Conservation (phyloP, 306 rosid species). For the Parietaria judaica region DNA sequence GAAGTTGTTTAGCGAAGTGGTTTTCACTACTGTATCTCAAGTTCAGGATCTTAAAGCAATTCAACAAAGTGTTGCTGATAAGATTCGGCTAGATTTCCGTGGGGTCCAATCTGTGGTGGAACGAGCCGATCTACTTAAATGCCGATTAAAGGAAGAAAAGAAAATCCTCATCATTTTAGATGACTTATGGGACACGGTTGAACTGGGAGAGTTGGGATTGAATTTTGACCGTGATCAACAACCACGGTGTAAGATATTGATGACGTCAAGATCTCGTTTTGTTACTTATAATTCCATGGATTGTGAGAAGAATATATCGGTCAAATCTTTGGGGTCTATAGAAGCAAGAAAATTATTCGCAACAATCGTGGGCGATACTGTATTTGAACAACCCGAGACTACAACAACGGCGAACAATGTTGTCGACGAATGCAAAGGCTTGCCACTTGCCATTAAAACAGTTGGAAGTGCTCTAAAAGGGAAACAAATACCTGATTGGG, state of each 20-base stretch:
- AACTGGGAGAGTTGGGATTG: constrained; percentile 16
- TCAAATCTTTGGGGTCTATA: constrained; percentile 5
- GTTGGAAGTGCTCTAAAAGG: constrained; percentile 19
- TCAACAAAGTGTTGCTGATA: background rate
- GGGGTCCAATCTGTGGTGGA: background rate
- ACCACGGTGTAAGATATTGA: constrained; percentile 2
- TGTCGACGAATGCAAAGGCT: constrained; percentile 19
- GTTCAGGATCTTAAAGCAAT: background rate
- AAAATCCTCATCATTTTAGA: background rate
- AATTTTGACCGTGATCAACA: constrained; percentile 10
- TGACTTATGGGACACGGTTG: background rate
- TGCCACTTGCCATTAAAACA: constrained; percentile 18
- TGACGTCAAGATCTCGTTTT: constrained; percentile 15
- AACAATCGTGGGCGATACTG: background rate
- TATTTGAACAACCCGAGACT: background rate
- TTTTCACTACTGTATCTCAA: background rate
- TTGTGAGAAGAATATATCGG: background rate
- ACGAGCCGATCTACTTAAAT: background rate
- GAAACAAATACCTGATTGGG: constrained; percentile 21
- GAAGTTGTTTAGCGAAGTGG: background rate
- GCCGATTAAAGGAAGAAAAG: background rate
- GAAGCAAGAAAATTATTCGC: constrained; percentile 21
- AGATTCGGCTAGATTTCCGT: background rate
- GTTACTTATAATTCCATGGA: constrained; percentile 8
- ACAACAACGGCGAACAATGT: constrained; percentile 1